These are phyloP conservation scores for Pueraria montana DNA, from an alignment of 306 rosid genomes.

Conservation along the genomic window DNA sequence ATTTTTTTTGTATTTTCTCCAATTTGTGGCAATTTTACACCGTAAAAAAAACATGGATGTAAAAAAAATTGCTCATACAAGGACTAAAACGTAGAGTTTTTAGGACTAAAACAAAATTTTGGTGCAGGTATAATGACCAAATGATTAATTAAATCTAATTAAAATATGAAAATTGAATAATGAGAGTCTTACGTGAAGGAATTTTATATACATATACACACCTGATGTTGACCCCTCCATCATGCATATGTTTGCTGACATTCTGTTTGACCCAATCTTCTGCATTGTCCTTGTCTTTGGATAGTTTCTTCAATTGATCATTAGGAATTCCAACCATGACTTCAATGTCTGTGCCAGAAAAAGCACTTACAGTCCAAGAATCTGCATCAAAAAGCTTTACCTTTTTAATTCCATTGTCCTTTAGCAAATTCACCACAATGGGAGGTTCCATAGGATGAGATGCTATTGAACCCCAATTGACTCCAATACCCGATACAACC, in stretches of 20 bases:
- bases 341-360: constrained; percentile 70
- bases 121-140: too few relatives aligned
- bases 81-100: too few relatives aligned
- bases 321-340: constrained; percentile 87
- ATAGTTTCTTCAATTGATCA: constrained; percentile 52
- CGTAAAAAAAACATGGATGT: too few relatives aligned
- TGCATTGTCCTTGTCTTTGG: constrained; percentile 45
- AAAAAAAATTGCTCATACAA: too few relatives aligned
- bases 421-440: constrained; percentile 65
- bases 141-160: too few relatives aligned
- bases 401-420: constrained; percentile 74
- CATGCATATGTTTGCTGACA: constrained; percentile 54
- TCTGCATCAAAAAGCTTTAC: constrained; percentile 86
- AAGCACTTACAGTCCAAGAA: constrained; percentile 60
- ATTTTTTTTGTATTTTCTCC: too few relatives aligned
- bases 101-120: too few relatives aligned
- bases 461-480: constrained; percentile 80
- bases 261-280: constrained; percentile 76
- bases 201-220: constrained; percentile 6
- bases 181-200: background rate
- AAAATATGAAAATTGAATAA: too few relatives aligned
- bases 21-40: too few relatives aligned
- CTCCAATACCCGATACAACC: constrained; percentile 53
- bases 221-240: constrained; percentile 74
- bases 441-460: constrained; percentile 64